phyloP scores from a whole-genome alignment of 2,329 filamentous ascomycete genomes.

The Phialophora chinensis region DNA sequence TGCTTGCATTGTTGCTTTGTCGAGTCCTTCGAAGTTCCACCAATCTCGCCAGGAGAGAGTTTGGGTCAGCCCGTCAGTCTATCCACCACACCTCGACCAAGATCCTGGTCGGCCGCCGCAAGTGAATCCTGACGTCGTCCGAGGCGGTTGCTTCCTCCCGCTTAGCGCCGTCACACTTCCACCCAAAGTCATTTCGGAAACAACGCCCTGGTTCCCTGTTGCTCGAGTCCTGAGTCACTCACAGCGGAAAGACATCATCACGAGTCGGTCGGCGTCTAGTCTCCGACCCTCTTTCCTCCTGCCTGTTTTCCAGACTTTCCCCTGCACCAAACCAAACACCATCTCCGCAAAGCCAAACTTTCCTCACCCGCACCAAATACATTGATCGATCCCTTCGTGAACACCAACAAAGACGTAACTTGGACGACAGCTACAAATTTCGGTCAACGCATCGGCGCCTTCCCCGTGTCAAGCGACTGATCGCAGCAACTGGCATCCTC shows the following conservation, averaged over 20 bases:
- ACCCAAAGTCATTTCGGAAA: constrained; percentile 12
- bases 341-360: not conserved
- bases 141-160: constrained; percentile 15
- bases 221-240: constrained; percentile 12
- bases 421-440: not conserved
- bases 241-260: constrained; percentile 9
- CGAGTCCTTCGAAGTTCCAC: not conserved
- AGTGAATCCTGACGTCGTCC: constrained; percentile 12
- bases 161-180: constrained; percentile 27
- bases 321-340: constrained; percentile 10
- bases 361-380: constrained; percentile 5
- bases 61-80: constrained; percentile 1
- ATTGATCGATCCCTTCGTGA: not conserved
- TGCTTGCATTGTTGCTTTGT: constrained; percentile 1
- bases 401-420: not conserved
- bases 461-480: constrained; percentile 7
- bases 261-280: constrained; percentile 9
- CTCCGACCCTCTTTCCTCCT: not conserved
- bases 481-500: constrained; percentile 8
- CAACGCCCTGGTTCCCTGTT: constrained; percentile 28
- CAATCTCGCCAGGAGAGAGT: not conserved
- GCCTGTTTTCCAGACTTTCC: constrained; percentile 11
- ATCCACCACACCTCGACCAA: constrained; percentile 4
- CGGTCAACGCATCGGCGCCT: constrained; percentile 27
- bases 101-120: constrained; percentile 11